Conservation (phyloP, 495 filamentous ascomycete species). For the Chaetomium tenue region DNA sequence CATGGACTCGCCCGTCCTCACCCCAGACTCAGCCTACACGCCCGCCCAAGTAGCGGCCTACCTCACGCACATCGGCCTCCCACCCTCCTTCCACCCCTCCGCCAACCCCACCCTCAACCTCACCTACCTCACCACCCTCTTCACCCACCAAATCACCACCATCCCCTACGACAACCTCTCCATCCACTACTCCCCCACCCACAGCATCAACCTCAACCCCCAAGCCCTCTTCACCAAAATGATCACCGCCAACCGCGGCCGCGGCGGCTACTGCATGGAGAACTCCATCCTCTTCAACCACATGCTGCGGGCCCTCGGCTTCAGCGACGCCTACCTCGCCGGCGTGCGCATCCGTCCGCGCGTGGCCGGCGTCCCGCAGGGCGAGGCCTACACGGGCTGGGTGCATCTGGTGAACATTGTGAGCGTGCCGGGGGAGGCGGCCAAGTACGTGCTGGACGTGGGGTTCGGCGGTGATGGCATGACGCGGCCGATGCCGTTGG, state of each 20-base stretch:
- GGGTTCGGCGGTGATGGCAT: slow-evolving; percentile 64
- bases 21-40: slow-evolving; percentile 26
- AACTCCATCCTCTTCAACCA: slow-evolving; percentile 61
- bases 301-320: slow-evolving; percentile 59
- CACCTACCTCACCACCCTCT: slow-evolving; percentile 44
- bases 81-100: slow-evolving; percentile 30
- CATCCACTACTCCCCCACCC: slow-evolving; percentile 46
- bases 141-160: slow-evolving; percentile 54
- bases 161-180: slow-evolving; percentile 69
- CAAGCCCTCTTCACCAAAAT: slow-evolving; percentile 61
- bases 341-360: slow-evolving; percentile 39
- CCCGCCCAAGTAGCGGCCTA: slow-evolving; percentile 29
- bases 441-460: slow-evolving; percentile 56
- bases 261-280: slow-evolving; percentile 75
- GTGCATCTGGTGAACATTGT: slow-evolving; percentile 62
- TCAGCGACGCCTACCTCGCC: slow-evolving; percentile 46
- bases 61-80: slow-evolving; percentile 34
- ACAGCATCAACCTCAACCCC: slow-evolving; percentile 53
- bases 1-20: too few relatives aligned
- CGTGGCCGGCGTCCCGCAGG: slow-evolving; percentile 33
- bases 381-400: slow-evolving; percentile 44
- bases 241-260: slow-evolving; percentile 45
- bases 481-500: slow-evolving; percentile 53
- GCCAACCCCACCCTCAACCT: slow-evolving; percentile 31
- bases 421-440: slow-evolving; percentile 35